Percentiles rank a stretch among this genome's conserved stretches.
Evolutionary conservation across 2,329 filamentous ascomycete species (phyloP).

Genomic region (Phoma herbarum): DNA sequence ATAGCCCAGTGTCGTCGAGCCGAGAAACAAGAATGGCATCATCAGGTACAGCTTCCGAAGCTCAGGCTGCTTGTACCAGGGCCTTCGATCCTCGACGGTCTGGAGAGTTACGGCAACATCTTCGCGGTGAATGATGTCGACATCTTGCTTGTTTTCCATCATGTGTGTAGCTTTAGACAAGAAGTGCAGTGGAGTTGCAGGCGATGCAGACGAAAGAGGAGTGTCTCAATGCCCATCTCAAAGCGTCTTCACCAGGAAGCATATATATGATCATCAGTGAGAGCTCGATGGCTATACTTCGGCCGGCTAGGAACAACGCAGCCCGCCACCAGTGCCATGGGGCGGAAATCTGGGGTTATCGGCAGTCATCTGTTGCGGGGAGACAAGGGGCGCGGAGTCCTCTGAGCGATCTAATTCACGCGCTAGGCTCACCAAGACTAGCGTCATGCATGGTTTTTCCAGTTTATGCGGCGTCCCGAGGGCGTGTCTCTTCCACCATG

Average conservation of each 20-base stretch:
- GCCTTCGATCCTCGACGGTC: constrained; percentile 24
- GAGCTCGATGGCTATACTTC: constrained; percentile 5
- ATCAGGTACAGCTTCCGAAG: constrained; percentile 31
- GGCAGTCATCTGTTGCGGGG: constrained; percentile 11
- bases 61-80: constrained; percentile 32
- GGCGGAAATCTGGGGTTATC: constrained; percentile 9
- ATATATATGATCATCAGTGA: constrained; percentile 13
- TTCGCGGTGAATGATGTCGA: constrained; percentile 25
- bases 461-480: not conserved
- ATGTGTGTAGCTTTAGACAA: not conserved
- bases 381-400: constrained; percentile 1
- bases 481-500: not conserved
- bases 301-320: not conserved
- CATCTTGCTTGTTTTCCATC: constrained; percentile 21
- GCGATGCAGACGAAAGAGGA: not conserved
- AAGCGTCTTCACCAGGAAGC: not conserved
- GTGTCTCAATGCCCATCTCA: constrained; percentile 7
- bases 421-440: constrained; percentile 1
- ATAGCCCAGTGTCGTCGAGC: constrained; percentile 29
- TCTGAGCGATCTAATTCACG: constrained; percentile 1
- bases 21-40: constrained; percentile 32
- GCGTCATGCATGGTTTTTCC: constrained; percentile 23
- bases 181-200: not conserved
- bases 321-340: constrained; percentile 13
- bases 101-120: constrained; percentile 14